phyloP scores from a whole-genome alignment of 495 filamentous ascomycete species.

The Astrocystis sublimbata region DNA sequence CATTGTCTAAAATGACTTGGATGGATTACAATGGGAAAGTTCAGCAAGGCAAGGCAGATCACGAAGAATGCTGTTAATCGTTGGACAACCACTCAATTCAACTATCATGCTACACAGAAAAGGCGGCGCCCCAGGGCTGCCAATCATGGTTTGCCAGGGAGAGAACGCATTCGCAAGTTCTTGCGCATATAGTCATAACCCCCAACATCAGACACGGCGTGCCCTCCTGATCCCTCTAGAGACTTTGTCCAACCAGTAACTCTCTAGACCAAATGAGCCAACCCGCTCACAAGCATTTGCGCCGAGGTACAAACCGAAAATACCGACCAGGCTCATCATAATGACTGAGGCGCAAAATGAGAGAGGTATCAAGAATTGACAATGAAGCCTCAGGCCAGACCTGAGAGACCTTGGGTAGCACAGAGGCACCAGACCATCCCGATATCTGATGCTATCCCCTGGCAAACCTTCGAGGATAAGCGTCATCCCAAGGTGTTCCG shows the following conservation, averaged over 20 bases:
- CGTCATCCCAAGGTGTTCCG: constrained; percentile 1
- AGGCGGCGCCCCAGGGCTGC: constrained; percentile 15
- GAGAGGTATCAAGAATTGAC: constrained; percentile 31
- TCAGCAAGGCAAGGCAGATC: not conserved
- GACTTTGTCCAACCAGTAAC: constrained; percentile 18
- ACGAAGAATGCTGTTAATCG: not conserved
- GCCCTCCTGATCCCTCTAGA: not conserved
- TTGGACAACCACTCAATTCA: constrained; percentile 18
- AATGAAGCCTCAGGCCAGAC: constrained; percentile 16
- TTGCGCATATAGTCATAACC: constrained; percentile 10
- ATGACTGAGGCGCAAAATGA: constrained; percentile 23
- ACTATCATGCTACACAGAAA: constrained; percentile 15
- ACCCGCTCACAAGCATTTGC: constrained; percentile 7
- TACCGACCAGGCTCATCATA: constrained; percentile 34
- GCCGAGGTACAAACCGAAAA: constrained; percentile 16
- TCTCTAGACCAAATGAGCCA: constrained; percentile 18
- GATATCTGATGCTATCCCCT: not conserved
- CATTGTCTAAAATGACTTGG: not conserved
- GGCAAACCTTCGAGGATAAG: constrained; percentile 1
- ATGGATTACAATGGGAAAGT: not conserved
- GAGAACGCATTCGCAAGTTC: constrained; percentile 13
- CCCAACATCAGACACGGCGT: not conserved
- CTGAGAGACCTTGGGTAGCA: constrained; percentile 9
- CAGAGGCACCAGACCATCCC: constrained; percentile 14
- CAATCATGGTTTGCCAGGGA: constrained; percentile 18